These are phyloP conservation scores for Penicillium antarcticum DNA, from an alignment of 495 filamentous ascomycete species.

Conservation along the genomic window DNA sequence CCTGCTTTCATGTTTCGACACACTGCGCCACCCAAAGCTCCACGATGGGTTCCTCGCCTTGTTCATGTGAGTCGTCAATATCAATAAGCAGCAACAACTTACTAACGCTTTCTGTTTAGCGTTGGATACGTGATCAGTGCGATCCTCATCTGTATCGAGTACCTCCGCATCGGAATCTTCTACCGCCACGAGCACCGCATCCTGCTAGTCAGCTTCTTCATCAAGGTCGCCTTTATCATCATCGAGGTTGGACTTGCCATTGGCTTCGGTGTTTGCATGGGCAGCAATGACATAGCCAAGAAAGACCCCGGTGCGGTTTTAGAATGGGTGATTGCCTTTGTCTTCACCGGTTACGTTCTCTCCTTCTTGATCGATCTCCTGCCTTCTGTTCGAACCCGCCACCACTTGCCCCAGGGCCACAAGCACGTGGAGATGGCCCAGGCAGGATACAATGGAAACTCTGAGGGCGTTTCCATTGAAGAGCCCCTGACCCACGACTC, in stretches of 20 bases:
- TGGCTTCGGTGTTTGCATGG: conserved; percentile 46
- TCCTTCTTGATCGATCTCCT: conserved; percentile 86
- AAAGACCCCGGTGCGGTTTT: conserved; percentile 59
- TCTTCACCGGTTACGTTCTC: conserved; percentile 87
- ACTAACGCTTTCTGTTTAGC: conserved; percentile 8
- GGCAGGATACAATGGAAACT: conserved; percentile 6
- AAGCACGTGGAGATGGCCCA: conserved; percentile 27
- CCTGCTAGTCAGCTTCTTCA: conserved; percentile 71
- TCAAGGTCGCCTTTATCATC: conserved; percentile 79
- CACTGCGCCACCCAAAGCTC: conserved; percentile 54
- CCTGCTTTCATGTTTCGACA: conserved; percentile 82
- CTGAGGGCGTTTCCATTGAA: conserved; percentile 23
- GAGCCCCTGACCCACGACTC: conserved; percentile 41
- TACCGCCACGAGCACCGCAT: conserved; percentile 66
- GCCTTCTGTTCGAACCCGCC: conserved; percentile 69
- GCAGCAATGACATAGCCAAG: conserved; percentile 30
- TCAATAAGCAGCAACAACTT: neutral
- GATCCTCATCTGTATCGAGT: conserved; percentile 83
- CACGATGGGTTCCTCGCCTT: conserved; percentile 78
- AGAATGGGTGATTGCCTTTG: conserved; percentile 83
- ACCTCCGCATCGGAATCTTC: conserved; percentile 74
- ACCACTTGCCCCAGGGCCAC: conserved; percentile 44
- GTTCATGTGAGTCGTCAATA: conserved; percentile 62
- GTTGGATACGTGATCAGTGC: conserved; percentile 68
- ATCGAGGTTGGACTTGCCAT: conserved; percentile 74